These are phyloP conservation scores for Xylaria digitata DNA, from an alignment of 2,329 filamentous ascomycete genomes.

Conservation along the genomic window DNA sequence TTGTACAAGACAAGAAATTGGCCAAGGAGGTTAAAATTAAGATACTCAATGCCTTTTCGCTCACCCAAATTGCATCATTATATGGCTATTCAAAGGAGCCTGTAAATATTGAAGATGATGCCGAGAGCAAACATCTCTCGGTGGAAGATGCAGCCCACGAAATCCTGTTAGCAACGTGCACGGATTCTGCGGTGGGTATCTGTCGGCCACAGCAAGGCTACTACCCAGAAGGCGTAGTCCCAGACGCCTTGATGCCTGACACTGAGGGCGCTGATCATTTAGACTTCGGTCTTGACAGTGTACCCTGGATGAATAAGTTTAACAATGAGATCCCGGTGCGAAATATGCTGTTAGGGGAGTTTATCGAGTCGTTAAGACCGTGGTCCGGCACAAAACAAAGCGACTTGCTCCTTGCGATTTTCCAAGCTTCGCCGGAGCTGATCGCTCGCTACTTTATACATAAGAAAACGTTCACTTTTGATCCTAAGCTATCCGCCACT, in stretches of 20 bases:
- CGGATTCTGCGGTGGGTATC: slow-evolving; percentile 76
- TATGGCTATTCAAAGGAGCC: slow-evolving; percentile 71
- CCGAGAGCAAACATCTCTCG: slow-evolving; percentile 55
- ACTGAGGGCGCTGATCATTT: slow-evolving; percentile 61
- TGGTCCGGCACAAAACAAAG: slow-evolving; percentile 85
- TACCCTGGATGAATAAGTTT: slow-evolving; percentile 77
- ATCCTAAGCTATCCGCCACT: slow-evolving; percentile 90
- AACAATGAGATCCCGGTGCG: slow-evolving; percentile 76
- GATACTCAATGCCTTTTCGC: slow-evolving; percentile 78
- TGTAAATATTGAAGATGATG: slow-evolving; percentile 50
- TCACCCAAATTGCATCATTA: slow-evolving; percentile 77
- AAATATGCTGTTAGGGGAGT: slow-evolving; percentile 82
- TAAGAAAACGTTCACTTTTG: slow-evolving; percentile 84
- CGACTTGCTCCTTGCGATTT: slow-evolving; percentile 83
- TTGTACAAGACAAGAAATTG: slow-evolving; percentile 81
- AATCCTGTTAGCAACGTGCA: slow-evolving; percentile 81
- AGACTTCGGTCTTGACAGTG: slow-evolving; percentile 74
- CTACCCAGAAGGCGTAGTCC: slow-evolving; percentile 78
- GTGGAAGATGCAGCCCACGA: slow-evolving; percentile 78
- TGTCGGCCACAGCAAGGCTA: slow-evolving; percentile 82
- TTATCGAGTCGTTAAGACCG: slow-evolving; percentile 82
- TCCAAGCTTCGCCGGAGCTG: slow-evolving; percentile 84
- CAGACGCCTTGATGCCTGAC: slow-evolving; percentile 56
- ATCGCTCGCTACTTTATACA: slow-evolving; percentile 87
- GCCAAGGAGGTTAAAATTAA: slow-evolving; percentile 78